A percentile compares a stretch with the other conserved stretches of the same genome.
Evolutionary conservation across 2,329 filamentous ascomycete species (phyloP).

Genomic region (Colletotrichum melonis): DNA sequence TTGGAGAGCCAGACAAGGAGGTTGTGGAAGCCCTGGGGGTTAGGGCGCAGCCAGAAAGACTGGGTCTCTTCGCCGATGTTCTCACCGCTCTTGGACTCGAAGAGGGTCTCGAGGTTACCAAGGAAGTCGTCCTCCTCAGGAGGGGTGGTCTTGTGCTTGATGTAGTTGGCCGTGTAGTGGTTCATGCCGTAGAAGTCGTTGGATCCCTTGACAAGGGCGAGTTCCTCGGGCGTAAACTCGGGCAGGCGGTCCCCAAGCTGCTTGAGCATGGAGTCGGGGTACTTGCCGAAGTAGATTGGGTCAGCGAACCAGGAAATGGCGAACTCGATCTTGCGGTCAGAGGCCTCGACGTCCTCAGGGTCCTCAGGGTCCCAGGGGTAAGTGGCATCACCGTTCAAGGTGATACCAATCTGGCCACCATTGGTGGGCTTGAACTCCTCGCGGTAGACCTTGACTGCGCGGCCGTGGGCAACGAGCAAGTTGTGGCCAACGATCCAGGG

Average conservation of each 20-base stretch:
- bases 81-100: conserved; percentile 77
- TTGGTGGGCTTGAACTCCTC: conserved; percentile 81
- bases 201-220: conserved; percentile 80
- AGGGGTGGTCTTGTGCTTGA: conserved; percentile 75
- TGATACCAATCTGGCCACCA: conserved; percentile 86
- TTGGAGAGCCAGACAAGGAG: conserved; percentile 82
- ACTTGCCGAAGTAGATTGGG: conserved; percentile 86
- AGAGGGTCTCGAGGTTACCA: conserved; percentile 80
- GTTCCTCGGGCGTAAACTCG: conserved; percentile 77
- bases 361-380: conserved; percentile 87
- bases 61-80: conserved; percentile 86
- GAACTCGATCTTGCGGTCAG: conserved; percentile 86
- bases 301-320: conserved; percentile 90
- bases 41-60: conserved; percentile 82
- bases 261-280: conserved; percentile 84
- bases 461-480: conserved; percentile 81
- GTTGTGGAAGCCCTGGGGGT: conserved; percentile 80
- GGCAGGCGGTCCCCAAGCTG: conserved; percentile 85
- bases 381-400: conserved; percentile 85
- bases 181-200: conserved; percentile 98
- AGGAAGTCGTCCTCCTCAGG: conserved; percentile 74
- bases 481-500: conserved; percentile 88
- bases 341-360: conserved; percentile 79
- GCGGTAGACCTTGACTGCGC: conserved; percentile 84
- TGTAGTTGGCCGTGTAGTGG: conserved; percentile 90